Evolutionary conservation across 805 yeast genomes (phyloP).

Genomic region (Candida koratica): DNA sequence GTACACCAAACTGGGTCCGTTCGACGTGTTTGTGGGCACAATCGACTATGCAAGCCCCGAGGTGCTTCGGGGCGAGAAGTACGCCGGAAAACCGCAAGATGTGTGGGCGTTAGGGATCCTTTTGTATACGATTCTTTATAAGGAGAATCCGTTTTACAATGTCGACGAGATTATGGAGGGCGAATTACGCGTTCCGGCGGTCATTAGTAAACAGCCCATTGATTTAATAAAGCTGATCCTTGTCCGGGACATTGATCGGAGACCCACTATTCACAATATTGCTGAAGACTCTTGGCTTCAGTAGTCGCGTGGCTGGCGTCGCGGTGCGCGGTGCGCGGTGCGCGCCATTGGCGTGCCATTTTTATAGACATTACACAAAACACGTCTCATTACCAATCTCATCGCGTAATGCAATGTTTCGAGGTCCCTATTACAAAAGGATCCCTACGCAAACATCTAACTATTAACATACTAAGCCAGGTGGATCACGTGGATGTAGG

Average conservation of each 20-base stretch:
- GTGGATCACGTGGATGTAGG: constrained; percentile 10
- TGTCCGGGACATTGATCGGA: constrained; percentile 56
- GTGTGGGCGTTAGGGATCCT: constrained; percentile 95
- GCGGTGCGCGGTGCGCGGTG: too few species aligned
- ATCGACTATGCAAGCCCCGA: constrained; percentile 98
- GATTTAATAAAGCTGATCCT: constrained; percentile 62
- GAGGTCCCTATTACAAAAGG: too few species aligned
- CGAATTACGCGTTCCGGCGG: constrained; percentile 65
- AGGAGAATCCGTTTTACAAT: constrained; percentile 93
- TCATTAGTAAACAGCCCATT: constrained; percentile 59
- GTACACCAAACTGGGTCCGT: constrained; percentile 84
- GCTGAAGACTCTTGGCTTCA: constrained; percentile 63
- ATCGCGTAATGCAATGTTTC: too few species aligned
- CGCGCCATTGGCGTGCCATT: too few species aligned
- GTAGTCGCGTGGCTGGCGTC: too few species aligned
- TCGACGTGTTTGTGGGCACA: constrained; percentile 96
- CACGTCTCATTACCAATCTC: too few species aligned
- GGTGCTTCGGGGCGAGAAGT: constrained; percentile 81
- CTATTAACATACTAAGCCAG: constrained; percentile 4
- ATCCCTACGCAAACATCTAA: constrained; percentile 4
- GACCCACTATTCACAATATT: constrained; percentile 76
- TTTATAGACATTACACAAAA: too few species aligned
- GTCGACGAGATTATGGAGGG: constrained; percentile 96
- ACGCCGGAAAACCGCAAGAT: constrained; percentile 92
- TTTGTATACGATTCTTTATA: constrained; percentile 82